Evolutionary conservation across 345 rosid genomes (phyloP).

Genomic region (Camelina neglecta): DNA sequence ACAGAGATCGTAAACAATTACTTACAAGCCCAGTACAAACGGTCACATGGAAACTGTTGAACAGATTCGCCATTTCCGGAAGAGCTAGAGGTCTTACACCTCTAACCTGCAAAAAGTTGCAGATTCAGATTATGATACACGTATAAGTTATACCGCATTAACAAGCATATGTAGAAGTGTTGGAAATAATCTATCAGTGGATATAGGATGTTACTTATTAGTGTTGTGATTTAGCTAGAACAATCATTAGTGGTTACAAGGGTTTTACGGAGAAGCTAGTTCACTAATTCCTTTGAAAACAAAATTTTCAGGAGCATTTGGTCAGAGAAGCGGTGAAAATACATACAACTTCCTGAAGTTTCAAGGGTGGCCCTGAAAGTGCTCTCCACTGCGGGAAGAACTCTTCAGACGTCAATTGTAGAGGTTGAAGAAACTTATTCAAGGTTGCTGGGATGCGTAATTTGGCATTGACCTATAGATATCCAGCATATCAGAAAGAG

Average conservation of each 20-base stretch:
- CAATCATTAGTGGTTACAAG: neutral
- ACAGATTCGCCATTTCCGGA: conserved; percentile 81
- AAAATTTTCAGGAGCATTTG: too few species aligned
- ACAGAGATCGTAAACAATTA: conserved; percentile 9
- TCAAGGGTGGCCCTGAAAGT: conserved; percentile 93
- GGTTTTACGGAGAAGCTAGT: neutral
- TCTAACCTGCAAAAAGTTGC: conserved; percentile 65
- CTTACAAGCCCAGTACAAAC: conserved; percentile 97
- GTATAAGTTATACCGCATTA: neutral
- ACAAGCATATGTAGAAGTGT: conserved; percentile 3
- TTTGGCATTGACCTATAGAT: conserved; percentile 75
- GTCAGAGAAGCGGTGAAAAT: conserved; percentile 29
- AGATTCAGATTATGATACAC: neutral
- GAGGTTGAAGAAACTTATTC: conserved; percentile 88
- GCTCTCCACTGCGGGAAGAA: conserved; percentile 98
- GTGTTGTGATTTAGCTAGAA: neutral
- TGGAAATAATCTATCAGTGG: neutral
- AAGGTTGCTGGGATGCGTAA: conserved; percentile 93
- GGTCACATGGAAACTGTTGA: conserved; percentile 69
- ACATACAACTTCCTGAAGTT: conserved; percentile 99
- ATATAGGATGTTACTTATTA: neutral
- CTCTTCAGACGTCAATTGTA: conserved; percentile 75
- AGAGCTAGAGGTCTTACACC: conserved; percentile 85
- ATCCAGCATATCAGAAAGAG: conserved; percentile 34
- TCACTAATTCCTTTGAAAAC: neutral